phyloP scores from a whole-genome alignment of 257 asterid species.

The Anisodus tanguticus region DNA sequence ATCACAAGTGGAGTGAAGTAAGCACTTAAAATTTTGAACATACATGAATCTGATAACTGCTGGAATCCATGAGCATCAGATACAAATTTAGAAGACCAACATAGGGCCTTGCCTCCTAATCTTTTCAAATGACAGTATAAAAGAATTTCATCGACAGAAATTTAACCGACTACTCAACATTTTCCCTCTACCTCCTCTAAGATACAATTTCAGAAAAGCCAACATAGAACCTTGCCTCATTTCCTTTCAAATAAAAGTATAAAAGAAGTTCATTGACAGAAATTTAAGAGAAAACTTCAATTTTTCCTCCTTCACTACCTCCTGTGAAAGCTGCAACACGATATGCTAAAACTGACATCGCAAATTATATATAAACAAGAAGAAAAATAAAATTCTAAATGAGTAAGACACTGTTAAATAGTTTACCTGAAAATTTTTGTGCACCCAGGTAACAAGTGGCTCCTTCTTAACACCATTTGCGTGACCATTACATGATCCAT shows the following conservation, averaged over 20 bases:
- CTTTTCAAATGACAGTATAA: neutral
- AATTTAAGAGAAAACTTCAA: neutral
- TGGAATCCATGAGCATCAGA: slow-evolving; percentile 19
- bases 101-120: neutral
- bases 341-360: neutral
- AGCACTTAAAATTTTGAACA: neutral
- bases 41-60: neutral
- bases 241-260: neutral
- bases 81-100: slow-evolving; percentile 3
- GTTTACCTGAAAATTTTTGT: slow-evolving; percentile 83
- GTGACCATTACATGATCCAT: slow-evolving; percentile 57
- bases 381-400: neutral
- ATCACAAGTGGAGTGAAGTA: slow-evolving; percentile 8
- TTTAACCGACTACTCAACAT: neutral
- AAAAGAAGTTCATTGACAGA: neutral
- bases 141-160: neutral
- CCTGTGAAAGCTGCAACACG: neutral
- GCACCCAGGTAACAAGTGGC: slow-evolving; percentile 82
- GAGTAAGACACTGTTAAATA: neutral
- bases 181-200: slow-evolving; percentile 13
- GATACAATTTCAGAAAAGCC: neutral
- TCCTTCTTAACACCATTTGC: slow-evolving; percentile 64
- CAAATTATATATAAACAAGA: neutral
- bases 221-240: neutral
- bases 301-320: neutral